Conservation (phyloP, 441 rosid genomes). For the Gossypium schwendimanii region DNA sequence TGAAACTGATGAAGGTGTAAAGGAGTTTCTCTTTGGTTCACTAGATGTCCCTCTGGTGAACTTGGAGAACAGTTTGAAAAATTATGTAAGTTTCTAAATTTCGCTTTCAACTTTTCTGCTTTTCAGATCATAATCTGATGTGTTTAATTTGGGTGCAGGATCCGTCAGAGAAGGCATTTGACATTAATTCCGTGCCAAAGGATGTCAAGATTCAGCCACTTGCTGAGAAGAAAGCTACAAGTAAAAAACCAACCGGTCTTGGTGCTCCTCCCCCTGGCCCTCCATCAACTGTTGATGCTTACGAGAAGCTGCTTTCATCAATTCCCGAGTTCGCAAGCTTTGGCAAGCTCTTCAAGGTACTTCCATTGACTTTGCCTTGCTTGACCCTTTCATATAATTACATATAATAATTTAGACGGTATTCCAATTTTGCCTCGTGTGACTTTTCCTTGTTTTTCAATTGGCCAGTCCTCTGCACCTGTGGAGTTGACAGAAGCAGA, state of each 20-base stretch:
- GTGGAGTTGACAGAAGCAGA: conserved; percentile 98
- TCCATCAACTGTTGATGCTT: conserved; percentile 62
- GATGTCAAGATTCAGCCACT: conserved; percentile 83
- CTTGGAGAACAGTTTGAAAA: conserved; percentile 82
- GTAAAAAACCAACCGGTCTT: conserved; percentile 80
- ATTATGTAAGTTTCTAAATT: conserved; percentile 50
- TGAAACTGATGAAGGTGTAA: conserved; percentile 60
- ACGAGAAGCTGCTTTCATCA: conserved; percentile 74
- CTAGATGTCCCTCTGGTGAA: conserved; percentile 76
- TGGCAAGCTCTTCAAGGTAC: conserved; percentile 90
- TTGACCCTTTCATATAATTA: background rate
- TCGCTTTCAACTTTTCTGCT: conserved; percentile 9
- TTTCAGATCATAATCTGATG: conserved; percentile 18
- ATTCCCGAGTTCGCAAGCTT: conserved; percentile 70
- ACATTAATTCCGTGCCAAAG: conserved; percentile 68
- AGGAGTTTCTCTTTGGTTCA: conserved; percentile 71
- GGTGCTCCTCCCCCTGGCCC: conserved; percentile 62
- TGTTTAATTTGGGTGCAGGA: conserved; percentile 41
- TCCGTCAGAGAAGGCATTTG: conserved; percentile 76
- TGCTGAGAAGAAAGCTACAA: conserved; percentile 82
- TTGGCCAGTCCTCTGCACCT: conserved; percentile 69
- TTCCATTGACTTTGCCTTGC: background rate
- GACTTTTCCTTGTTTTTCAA: conserved; percentile 13
- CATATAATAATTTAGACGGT: background rate
- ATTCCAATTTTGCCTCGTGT: background rate